Base-by-base conservation (phyloP, 331 rosid species). In the Quercus tomentella region DNA sequence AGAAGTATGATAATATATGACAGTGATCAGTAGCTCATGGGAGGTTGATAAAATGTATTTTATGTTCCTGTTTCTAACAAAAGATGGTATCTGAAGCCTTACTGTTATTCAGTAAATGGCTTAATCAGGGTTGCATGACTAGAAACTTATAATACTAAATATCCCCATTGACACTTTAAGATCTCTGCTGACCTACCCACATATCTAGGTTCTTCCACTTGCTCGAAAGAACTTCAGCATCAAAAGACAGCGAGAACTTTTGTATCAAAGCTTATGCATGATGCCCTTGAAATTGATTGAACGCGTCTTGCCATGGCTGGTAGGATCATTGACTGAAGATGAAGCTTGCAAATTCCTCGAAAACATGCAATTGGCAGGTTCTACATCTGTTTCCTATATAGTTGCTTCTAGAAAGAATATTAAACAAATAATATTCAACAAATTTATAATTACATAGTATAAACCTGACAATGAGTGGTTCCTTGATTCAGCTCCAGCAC, bases 211-310 rank as follows among this genome's bases (percentile, higher is more conserved):
- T 90, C 99, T 96, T 85, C 99, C 99, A 31, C 98, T 93, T 87
- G 98, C 97, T n/a, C 95, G 88, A 82, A 89, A 88, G 92, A 93
- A 90, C 91, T 96, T 96, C 85, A 90, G 91, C 90, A 87, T 88
- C 89, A 85, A 89, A 83, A 90, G 84, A 82, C 99, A 96, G 84
- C 89, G 96, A 62, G 97, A 93, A 83, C 90, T 96, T 74, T 82
- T 93, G 83, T 96, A 96, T 83, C 93, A 87, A 84, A 89, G 98
- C 82, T 88, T 93, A 84, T 92, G 99, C 91, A 80, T 90, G 97
- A 96, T 96, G 99, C 97, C 99, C 74, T 77, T 96, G 82, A 96
- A 93, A 84, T 83, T 96, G 86, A 96, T 96, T 77, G 99, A 96
- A 76, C 92, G 97, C 28, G 97, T 96, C 81, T 84, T 96, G 67